Evolutionary conservation across 2,329 filamentous ascomycete species (phyloP), one percentile per base, ranked within the genome.

Genomic region (Pseudogymnoascus sp.): DNA sequence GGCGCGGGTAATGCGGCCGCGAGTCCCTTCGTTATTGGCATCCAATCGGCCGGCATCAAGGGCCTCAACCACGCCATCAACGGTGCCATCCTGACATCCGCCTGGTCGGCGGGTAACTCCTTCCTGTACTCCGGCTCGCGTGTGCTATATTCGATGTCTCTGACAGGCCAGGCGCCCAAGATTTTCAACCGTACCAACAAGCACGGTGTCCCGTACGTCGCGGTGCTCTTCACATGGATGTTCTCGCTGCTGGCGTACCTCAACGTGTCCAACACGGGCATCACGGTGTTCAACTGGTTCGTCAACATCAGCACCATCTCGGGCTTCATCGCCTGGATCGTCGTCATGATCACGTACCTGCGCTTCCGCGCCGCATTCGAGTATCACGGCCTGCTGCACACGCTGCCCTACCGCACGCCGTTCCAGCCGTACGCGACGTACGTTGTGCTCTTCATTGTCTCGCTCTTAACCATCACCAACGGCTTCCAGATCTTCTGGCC

Each of bases 401-500:
- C 72, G 1, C 75, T 84, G 3, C 84, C 84, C 0, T 86, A 81
- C 77, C 75, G 70, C 60, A 82, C 82, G 0, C 74, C 76, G 0
- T 71, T 79, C 10, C 82, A 85, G 72, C 84, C 89, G 0, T 91
- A 87, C 70, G 84, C 84, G 2, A 82, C 88, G 0, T 90, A 81
- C 69, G 75, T 83, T 63, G 80, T 82, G 8, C 80, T 91, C 1
- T 72, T 82, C 14, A 71, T 85, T 24, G 81, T 91, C 61, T 72
- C 74, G 2, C 75, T 90, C 26, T 78, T 93, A n/a, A 84, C 82
- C 1, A 75, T 93, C 2, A 87, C 90, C 68, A 91, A 91, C 69
- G 90, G 89, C 1, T 93, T 92, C 75, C 82, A 86, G 37, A 83
- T 89, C 12, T 93, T 93, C 72, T 88, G 88, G 72, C 83, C 85